Percentiles rank a stretch among this genome's conserved stretches.
Evolutionary conservation across 2,329 filamentous ascomycete genomes (phyloP).

Genomic region (Helotiales sp.): DNA sequence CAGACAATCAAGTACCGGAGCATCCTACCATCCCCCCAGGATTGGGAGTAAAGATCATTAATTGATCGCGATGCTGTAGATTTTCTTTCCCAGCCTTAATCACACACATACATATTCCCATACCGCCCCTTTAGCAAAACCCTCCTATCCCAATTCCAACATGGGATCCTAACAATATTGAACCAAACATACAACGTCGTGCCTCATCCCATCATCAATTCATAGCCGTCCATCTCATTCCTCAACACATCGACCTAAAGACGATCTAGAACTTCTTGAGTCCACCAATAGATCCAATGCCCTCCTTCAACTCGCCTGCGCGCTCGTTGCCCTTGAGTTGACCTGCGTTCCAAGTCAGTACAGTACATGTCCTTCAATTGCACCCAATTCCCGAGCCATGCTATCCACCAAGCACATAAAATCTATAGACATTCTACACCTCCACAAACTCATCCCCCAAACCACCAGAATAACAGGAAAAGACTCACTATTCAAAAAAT

Average conservation of each 20-base stretch:
- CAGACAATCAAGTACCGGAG: too few relatives aligned
- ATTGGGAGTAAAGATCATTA: too few relatives aligned
- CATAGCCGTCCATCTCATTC: neutral
- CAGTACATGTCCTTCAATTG: neutral
- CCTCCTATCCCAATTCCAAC: neutral
- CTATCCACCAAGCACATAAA: too few relatives aligned
- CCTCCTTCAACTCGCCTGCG: constrained; percentile 34
- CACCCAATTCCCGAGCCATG: too few relatives aligned
- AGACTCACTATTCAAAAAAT: constrained; percentile 32
- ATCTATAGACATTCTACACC: neutral
- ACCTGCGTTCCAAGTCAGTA: constrained; percentile 23
- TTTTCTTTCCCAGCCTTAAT: too few relatives aligned
- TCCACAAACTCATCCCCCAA: too few relatives aligned
- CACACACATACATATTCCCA: too few relatives aligned
- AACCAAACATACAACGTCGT: neutral
- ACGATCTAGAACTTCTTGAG: constrained; percentile 18
- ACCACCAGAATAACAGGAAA: too few relatives aligned
- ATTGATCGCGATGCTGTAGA: too few relatives aligned
- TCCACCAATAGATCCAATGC: constrained; percentile 24
- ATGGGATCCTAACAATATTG: neutral
- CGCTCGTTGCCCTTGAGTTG: constrained; percentile 40
- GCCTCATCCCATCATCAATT: constrained; percentile 2
- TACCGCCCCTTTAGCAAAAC: too few relatives aligned
- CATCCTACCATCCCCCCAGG: too few relatives aligned
- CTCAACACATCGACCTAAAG: neutral